Percentiles rank a stretch among this genome's conserved stretches.
Evolutionary conservation across 306 rosid species (phyloP).

Genomic region (Corylus avellana): DNA sequence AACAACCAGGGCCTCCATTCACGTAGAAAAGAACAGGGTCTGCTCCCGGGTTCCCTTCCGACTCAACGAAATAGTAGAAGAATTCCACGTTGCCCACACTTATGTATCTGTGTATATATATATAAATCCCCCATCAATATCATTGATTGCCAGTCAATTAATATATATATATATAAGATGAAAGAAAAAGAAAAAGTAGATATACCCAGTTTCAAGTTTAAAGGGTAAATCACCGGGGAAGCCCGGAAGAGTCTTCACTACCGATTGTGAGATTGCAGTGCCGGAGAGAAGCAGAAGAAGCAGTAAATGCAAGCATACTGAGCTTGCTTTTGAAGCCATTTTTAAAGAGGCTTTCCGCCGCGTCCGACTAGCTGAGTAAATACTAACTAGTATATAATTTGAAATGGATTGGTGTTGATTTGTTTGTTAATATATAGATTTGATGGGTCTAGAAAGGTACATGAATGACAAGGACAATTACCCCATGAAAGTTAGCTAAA

Average conservation of each 20-base stretch:
- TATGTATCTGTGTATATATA: constrained; percentile 9
- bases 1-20: constrained; percentile 32
- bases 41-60: constrained; percentile 17
- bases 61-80: constrained; percentile 28
- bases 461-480: too few relatives aligned
- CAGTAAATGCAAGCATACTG: constrained; percentile 1
- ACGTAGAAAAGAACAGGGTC: constrained; percentile 24
- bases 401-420: too few relatives aligned
- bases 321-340: not conserved
- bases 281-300: constrained; percentile 19
- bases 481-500: too few relatives aligned
- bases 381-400: too few relatives aligned
- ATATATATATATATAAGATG: not conserved
- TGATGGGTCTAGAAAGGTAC: too few relatives aligned
- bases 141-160: not conserved
- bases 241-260: constrained; percentile 18
- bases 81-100: constrained; percentile 18
- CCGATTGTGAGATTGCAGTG: constrained; percentile 8
- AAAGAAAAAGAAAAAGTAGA: not conserved
- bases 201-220: constrained; percentile 19
- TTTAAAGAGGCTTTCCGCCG: not conserved
- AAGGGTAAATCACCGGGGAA: constrained; percentile 20
- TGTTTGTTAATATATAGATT: too few relatives aligned
- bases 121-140: not conserved
- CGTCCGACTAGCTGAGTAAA: too few relatives aligned